These are phyloP conservation scores for Mrakia blollopis DNA, from an alignment of 768 basidiomycete genomes.

Conservation along the genomic window DNA sequence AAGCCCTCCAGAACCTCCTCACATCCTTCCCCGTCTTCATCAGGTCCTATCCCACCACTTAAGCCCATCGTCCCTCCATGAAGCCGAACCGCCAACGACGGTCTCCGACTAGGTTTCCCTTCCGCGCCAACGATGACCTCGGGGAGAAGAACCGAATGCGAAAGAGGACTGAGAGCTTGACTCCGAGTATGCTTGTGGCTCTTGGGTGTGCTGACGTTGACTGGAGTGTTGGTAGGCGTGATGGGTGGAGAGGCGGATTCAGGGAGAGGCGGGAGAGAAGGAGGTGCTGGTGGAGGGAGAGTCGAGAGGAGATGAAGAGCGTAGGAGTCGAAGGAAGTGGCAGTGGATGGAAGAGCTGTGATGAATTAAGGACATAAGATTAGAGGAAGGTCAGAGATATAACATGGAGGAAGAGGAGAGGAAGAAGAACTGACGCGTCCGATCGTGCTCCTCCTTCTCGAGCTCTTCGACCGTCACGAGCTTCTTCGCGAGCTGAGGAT, in stretches of 20 bases:
- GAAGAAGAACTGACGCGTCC: constrained; percentile 5
- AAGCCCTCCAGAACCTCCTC: constrained; percentile 54
- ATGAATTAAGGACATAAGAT: neutral
- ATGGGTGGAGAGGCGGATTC: constrained; percentile 3
- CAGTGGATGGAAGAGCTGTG: constrained; percentile 22
- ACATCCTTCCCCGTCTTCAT: constrained; percentile 42
- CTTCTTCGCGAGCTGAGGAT: constrained; percentile 20
- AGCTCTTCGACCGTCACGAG: neutral
- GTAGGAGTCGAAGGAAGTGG: constrained; percentile 40
- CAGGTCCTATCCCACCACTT: constrained; percentile 34
- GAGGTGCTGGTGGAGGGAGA: constrained; percentile 34
- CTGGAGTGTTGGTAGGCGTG: neutral
- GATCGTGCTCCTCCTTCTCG: constrained; percentile 10
- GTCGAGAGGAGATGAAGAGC: constrained; percentile 41
- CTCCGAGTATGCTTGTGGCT: constrained; percentile 28
- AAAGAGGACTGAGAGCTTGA: constrained; percentile 30
- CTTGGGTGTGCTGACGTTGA: neutral
- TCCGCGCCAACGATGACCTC: constrained; percentile 14
- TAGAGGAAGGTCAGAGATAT: neutral
- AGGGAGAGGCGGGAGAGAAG: constrained; percentile 3
- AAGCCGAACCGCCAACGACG: neutral
- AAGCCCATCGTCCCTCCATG: constrained; percentile 22
- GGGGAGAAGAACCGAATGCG: constrained; percentile 13
- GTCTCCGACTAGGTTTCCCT: neutral
- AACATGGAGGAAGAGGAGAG: neutral